Evolutionary conservation across 78 protist species (phyloP).

Genomic region (Planoprotostelium fungivorum): DNA sequence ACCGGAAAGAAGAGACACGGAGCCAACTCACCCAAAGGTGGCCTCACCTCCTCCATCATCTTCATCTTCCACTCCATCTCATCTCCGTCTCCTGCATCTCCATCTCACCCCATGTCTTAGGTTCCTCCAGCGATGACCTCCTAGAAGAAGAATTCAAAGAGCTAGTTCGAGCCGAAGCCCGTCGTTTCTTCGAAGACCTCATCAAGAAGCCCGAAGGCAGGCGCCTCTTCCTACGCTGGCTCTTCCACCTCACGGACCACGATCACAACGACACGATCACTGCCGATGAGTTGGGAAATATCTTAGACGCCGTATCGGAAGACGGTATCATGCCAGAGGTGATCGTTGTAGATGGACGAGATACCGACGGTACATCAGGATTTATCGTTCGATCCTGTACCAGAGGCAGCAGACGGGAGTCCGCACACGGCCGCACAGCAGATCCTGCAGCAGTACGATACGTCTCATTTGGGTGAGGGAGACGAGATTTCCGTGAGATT

Average conservation of each 20-base stretch:
- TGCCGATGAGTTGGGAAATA: background rate
- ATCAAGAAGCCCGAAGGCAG: background rate
- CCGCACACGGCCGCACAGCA: background rate
- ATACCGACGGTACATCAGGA: background rate
- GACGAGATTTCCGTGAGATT: background rate
- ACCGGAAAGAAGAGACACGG: background rate
- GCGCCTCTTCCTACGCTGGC: background rate
- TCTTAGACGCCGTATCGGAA: background rate
- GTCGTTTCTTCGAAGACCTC: background rate
- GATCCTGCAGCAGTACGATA: background rate
- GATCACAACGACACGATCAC: background rate
- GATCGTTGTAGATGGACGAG: background rate
- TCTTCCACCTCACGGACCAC: background rate
- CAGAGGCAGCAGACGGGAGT: background rate
- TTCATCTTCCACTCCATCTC: too few relatives aligned
- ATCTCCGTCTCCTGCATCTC: too few relatives aligned
- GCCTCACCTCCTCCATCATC: background rate
- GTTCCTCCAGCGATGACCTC: background rate
- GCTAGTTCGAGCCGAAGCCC: background rate
- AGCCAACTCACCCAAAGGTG: background rate
- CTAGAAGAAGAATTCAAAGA: background rate
- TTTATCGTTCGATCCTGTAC: background rate
- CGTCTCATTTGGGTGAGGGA: slow-evolving; percentile 1
- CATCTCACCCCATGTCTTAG: too few relatives aligned
- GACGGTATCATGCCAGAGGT: slow-evolving; percentile 10